Percentiles rank a stretch among this genome's conserved stretches.
Conservation (phyloP, 495 filamentous ascomycete species). For the Cercophora newfieldiana region DNA sequence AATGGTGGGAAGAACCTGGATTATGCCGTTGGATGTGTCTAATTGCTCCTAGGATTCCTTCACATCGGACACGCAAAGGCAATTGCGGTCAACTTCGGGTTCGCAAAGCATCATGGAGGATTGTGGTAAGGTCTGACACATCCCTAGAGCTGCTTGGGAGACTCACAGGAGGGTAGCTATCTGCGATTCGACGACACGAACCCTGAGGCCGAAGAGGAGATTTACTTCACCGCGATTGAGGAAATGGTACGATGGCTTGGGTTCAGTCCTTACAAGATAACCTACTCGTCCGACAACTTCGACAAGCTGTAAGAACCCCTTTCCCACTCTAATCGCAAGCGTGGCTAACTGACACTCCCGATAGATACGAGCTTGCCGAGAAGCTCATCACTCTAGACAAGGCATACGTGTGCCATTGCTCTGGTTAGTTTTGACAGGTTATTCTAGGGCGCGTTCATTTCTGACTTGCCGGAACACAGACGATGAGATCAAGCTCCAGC, state of each 20-base stretch:
- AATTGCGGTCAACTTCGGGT: conserved; percentile 97
- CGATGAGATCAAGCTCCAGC: conserved; percentile 79
- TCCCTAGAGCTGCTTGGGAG: background rate
- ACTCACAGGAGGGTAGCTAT: conserved; percentile 43
- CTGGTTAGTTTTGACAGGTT: conserved; percentile 17
- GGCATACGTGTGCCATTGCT: conserved; percentile 68
- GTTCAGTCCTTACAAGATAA: conserved; percentile 75
- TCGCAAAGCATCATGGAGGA: conserved; percentile 82
- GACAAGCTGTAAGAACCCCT: conserved; percentile 69
- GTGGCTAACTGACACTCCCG: background rate
- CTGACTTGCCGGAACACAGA: conserved; percentile 22
- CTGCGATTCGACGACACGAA: conserved; percentile 81
- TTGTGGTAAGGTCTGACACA: conserved; percentile 45
- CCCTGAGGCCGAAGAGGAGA: conserved; percentile 77
- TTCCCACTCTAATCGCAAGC: too few species aligned
- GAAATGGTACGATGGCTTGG: conserved; percentile 83
- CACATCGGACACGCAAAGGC: conserved; percentile 89
- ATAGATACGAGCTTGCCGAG: conserved; percentile 75
- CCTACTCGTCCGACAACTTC: conserved; percentile 80
- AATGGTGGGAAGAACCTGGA: conserved; percentile 41
- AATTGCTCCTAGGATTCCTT: conserved; percentile 50
- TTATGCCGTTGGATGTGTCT: background rate
- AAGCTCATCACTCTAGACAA: conserved; percentile 73
- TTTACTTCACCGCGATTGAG: conserved; percentile 74
- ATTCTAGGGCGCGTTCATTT: too few species aligned